Evolutionary conservation across 176 grass and related monocot species (phyloP), one percentile per base, ranked within the genome.

Genomic region (Oryza punctata): DNA sequence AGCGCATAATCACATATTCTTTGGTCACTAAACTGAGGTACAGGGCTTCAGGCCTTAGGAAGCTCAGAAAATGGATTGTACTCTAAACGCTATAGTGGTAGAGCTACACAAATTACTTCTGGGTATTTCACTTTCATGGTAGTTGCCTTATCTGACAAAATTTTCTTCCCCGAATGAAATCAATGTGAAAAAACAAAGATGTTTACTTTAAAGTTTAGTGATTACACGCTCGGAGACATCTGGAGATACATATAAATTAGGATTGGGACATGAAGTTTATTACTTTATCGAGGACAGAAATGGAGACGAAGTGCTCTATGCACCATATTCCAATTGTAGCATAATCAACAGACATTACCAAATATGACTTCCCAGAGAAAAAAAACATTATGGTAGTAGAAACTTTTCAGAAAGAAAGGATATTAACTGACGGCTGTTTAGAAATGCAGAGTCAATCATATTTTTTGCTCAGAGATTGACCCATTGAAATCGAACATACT

Each of bases 11-110:
- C 10, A 6, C 18, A 13, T 64, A 57, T 30, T 5, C 38, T 33
- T 38, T 5, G 0, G 19, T 54, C 41, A 63, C 37, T 54, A 30
- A 66, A 25, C 0, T 77, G 40, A 67, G 59, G 23, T 74, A 11
- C 21, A 24, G 23, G 7, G 32, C 16, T 79, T 83, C 32, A 79
- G 81, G 57, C 43, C 6, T 52, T 38, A 40, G 25, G 59, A 81
- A 28, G 21, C 61, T 82, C 9, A 70, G 35, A 71, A 82, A 11
- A 12, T 21, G 50, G 57, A 77, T 11, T 69, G 47, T 6, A 35
- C 10, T 21, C 19, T 3, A 0, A 52, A 5, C 12, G 41, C 26
- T 61, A 4, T 46, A 78, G 12, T 32, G 0, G 7, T 70, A 32
- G 11, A 77, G 57, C 11, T 33, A 78, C 21, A 69, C 6, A n/a